Base-by-base conservation (phyloP, 768 basidiomycete species). In the Tylopilus cervinicoccineus region DNA sequence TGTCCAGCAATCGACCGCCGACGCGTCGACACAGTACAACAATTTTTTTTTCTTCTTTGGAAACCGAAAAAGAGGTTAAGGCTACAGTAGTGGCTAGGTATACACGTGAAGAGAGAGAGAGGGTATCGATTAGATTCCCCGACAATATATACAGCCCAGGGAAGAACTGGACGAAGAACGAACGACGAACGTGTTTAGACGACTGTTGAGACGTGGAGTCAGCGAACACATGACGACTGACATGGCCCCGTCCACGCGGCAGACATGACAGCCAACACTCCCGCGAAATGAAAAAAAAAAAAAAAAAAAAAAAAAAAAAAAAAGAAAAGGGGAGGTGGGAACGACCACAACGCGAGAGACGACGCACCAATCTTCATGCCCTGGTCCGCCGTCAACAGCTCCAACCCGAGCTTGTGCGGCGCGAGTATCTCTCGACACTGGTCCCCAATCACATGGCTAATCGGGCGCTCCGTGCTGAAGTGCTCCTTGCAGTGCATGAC, bases 401-500 rank as follows among this genome's bases (percentile, higher is more conserved):
- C 76, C 19, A 81, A 79, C 0, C 92, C 94, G 8, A 94, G 73
- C n/a, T 70, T 72, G 52, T 76, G 77, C 39, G 70, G 71, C 17
- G 74, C 71, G 20, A 91, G 80, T 42, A 92, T 66, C 28, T 73
- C 72, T 38, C 75, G 72, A 51, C 94, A 79, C 66, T 96, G 88
- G 14, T 80, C 72, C 37, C 81, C 76, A 51, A 97, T 94, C 24
- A 87, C 70, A 13, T 85, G 74, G 48, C 75, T 72, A 26, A 83
- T 78, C 26, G 82, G 79, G 23, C 67, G 65, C 39, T 78, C 76
- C 36, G 68, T 68, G 17, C 69, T 68, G 45, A 86, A 67, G 37
- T 79, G 75, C 51, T 91, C 90, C 63, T 97, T 96, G 74, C 90
- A 90, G 60, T 96, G 93, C 34, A 81, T 89, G 47, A 96, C 72